Conservation (phyloP, 192 early-diverging fungal species). For the Coemansia sp. region DNA sequence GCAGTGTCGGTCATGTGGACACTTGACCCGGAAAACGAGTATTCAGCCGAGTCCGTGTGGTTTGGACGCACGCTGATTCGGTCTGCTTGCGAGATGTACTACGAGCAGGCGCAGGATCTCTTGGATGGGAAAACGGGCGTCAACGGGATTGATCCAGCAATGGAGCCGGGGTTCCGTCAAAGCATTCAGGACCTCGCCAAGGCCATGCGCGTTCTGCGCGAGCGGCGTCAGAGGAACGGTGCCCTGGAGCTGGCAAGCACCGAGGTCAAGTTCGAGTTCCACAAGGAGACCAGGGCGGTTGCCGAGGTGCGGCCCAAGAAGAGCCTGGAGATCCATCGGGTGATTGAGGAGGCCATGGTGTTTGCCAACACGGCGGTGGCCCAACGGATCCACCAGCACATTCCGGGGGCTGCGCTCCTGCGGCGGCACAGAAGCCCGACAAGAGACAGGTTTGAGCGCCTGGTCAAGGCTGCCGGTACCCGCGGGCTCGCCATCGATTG, state of each 20-base stretch:
- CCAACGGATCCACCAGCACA: conserved; percentile 57
- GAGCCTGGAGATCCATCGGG: conserved; percentile 67
- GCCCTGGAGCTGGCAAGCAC: conserved; percentile 72
- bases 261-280: conserved; percentile 74
- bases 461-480: conserved; percentile 59
- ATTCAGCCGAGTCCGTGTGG: conserved; percentile 59
- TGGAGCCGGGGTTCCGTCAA: conserved; percentile 46
- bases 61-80: conserved; percentile 72
- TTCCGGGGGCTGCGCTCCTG: conserved; percentile 61
- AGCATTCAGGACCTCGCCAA: conserved; percentile 52
- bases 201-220: conserved; percentile 59
- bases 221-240: conserved; percentile 59
- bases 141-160: conserved; percentile 39
- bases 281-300: conserved; percentile 57
- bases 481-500: conserved; percentile 65
- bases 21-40: conserved; percentile 52
- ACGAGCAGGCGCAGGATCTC: conserved; percentile 73
- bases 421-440: conserved; percentile 69
- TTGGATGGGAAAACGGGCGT: conserved; percentile 59
- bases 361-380: conserved; percentile 73
- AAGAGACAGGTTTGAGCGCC: conserved; percentile 61
- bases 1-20: conserved; percentile 75
- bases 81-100: conserved; percentile 74
- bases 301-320: conserved; percentile 67
- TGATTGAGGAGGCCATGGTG: conserved; percentile 82